phyloP scores from a whole-genome alignment of 345 rosid genomes.

The Hibiscus tridactylites region DNA sequence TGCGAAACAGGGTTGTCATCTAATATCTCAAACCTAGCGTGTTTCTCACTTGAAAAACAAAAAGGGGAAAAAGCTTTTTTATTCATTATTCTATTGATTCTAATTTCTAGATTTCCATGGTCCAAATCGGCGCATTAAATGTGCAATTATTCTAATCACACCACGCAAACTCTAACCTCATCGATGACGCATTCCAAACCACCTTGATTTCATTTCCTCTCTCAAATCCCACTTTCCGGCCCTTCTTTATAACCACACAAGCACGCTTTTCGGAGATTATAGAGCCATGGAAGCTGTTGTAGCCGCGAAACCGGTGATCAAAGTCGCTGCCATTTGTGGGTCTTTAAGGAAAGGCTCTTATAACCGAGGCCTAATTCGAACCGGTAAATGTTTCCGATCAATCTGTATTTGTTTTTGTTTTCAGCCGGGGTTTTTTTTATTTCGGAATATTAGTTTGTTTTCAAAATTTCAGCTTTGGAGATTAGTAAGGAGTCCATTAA shows the following conservation, averaged over 20 bases:
- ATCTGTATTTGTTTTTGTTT: background rate
- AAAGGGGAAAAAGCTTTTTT: background rate
- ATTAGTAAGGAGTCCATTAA: background rate
- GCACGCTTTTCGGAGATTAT: background rate
- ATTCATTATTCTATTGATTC: background rate
- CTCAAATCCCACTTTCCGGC: background rate
- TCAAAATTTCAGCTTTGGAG: background rate
- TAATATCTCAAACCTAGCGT: no score
- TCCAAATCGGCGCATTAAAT: background rate
- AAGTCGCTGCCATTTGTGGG: background rate
- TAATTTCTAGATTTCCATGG: background rate
- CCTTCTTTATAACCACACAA: background rate
- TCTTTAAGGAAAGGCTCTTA: conserved; percentile 1
- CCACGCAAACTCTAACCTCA: background rate
- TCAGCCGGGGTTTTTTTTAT: background rate
- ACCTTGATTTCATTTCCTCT: background rate
- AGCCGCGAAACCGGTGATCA: background rate
- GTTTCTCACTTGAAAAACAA: no score
- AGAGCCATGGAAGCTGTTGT: background rate
- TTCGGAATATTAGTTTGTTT: background rate
- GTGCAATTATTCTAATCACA: background rate
- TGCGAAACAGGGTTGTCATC: no score
- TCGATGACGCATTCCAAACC: no score
- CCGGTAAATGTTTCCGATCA: background rate
- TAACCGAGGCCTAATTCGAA: background rate